These are phyloP conservation scores for Parietaria judaica DNA, from an alignment of 306 rosid species.

Conservation along the genomic window DNA sequence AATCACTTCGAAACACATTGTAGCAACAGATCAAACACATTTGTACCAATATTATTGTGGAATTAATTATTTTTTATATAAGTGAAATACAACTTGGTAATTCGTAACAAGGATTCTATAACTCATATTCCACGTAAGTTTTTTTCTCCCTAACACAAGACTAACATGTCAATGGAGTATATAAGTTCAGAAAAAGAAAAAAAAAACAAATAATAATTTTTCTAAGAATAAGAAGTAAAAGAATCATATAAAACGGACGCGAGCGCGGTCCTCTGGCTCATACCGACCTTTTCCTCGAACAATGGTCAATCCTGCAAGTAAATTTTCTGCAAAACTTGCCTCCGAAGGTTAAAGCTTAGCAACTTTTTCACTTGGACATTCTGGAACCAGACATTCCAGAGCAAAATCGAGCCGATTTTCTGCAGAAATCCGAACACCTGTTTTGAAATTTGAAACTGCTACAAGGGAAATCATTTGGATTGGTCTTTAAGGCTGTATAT, in stretches of 20 bases:
- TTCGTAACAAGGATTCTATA: slow-evolving; percentile 12
- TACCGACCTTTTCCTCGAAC: slow-evolving; percentile 23
- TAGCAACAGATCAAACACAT: slow-evolving; percentile 2
- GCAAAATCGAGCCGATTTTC: slow-evolving; percentile 1
- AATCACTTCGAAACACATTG: too few relatives aligned
- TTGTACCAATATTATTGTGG: too few relatives aligned
- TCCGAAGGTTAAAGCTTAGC: slow-evolving; percentile 19
- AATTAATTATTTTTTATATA: too few relatives aligned
- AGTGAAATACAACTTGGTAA: neutral
- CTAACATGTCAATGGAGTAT: slow-evolving; percentile 7
- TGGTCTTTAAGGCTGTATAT: slow-evolving; percentile 50
- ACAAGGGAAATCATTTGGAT: slow-evolving; percentile 27
- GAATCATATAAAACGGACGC: neutral
- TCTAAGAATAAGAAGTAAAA: neutral
- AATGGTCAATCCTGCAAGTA: slow-evolving; percentile 5
- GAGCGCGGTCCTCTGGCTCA: slow-evolving; percentile 7
- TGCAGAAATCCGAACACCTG: slow-evolving; percentile 1
- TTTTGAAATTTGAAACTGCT: slow-evolving; percentile 3
- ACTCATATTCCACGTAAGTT: slow-evolving; percentile 12
- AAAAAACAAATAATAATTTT: neutral
- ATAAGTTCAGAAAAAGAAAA: neutral
- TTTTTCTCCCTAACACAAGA: slow-evolving; percentile 5
- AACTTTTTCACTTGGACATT: slow-evolving; percentile 9
- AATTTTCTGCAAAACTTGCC: slow-evolving; percentile 3
- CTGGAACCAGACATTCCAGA: slow-evolving; percentile 13